Conservation (phyloP, 1,139 yeast genomes). For the Wickerhamomyces sp. region DNA sequence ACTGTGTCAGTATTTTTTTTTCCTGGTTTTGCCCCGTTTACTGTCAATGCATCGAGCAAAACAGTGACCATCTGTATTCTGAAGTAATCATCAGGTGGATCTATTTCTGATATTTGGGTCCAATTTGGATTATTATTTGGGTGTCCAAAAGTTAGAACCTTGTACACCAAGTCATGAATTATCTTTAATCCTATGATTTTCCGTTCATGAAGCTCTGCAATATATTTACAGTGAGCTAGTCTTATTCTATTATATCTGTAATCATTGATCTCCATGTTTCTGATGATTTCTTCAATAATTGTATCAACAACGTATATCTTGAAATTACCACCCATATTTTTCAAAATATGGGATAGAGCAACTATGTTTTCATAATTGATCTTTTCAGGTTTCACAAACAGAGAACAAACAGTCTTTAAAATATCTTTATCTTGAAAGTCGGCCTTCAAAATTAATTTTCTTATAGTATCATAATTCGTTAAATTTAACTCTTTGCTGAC, state of each 20-base stretch:
- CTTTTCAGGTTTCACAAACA: conserved; percentile 60
- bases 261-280: conserved; percentile 66
- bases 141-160: conserved; percentile 65
- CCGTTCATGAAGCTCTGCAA: conserved; percentile 53
- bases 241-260: conserved; percentile 58
- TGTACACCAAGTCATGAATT: conserved; percentile 52
- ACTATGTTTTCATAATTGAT: conserved; percentile 54
- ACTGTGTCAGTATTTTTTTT: conserved; percentile 40
- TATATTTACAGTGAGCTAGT: conserved; percentile 55
- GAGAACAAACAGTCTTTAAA: conserved; percentile 38
- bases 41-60: conserved; percentile 26
- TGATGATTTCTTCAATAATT: conserved; percentile 55
- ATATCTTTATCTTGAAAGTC: conserved; percentile 45
- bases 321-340: conserved; percentile 33
- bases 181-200: conserved; percentile 45
- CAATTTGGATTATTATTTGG: conserved; percentile 58
- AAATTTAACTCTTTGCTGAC: conserved; percentile 46
- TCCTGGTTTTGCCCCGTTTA: conserved; percentile 14
- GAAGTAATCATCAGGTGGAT: conserved; percentile 66
- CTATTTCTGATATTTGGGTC: conserved; percentile 39
- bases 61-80: conserved; percentile 55
- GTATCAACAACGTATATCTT: conserved; percentile 55
- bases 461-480: conserved; percentile 33
- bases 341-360: conserved; percentile 46
- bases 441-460: conserved; percentile 39